Evolutionary conservation across 352 stramenopile genomes (phyloP).

Genomic region (Globisporangium yorkense): DNA sequence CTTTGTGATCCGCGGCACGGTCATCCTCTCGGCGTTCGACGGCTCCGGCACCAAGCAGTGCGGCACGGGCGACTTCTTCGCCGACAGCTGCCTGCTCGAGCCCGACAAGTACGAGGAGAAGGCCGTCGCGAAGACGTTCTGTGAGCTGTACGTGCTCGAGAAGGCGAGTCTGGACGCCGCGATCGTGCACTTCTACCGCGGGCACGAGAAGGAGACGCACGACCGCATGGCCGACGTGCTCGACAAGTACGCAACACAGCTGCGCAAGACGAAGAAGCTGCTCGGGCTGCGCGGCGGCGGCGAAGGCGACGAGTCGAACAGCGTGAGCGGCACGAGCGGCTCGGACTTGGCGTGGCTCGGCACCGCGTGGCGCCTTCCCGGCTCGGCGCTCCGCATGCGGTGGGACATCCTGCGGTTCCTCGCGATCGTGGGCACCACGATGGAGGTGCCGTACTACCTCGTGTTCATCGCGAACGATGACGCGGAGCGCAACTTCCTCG

Average conservation of each 20-base stretch:
- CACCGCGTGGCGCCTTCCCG: conserved; percentile 34
- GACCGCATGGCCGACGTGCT: conserved; percentile 36
- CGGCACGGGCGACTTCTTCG: conserved; percentile 62
- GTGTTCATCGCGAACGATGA: conserved; percentile 55
- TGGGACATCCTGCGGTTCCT: conserved; percentile 49
- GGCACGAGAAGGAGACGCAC: conserved; percentile 18
- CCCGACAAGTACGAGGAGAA: conserved; percentile 67
- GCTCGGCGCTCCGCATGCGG: conserved; percentile 39
- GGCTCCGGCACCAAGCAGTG: conserved; percentile 45
- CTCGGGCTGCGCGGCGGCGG: conserved; percentile 39
- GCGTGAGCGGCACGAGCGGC: conserved; percentile 5
- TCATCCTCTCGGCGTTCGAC: conserved; percentile 45
- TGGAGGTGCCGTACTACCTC: conserved; percentile 69
- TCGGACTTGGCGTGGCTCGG: conserved; percentile 6
- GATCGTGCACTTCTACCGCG: conserved; percentile 46
- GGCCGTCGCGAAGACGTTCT: conserved; percentile 71
- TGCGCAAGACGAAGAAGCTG: conserved; percentile 75
- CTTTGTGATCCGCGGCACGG: conserved; percentile 56
- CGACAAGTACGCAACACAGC: conserved; percentile 51
- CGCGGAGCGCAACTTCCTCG: conserved; percentile 37
- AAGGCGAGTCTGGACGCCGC: conserved; percentile 57
- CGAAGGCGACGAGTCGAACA: conserved; percentile 3
- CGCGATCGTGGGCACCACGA: conserved; percentile 40
- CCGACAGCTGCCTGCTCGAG: conserved; percentile 46
- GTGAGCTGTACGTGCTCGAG: conserved; percentile 71